These are phyloP conservation scores for Geosmithia morbida DNA, from an alignment of 2,329 filamentous ascomycete species.

Conservation along the genomic window DNA sequence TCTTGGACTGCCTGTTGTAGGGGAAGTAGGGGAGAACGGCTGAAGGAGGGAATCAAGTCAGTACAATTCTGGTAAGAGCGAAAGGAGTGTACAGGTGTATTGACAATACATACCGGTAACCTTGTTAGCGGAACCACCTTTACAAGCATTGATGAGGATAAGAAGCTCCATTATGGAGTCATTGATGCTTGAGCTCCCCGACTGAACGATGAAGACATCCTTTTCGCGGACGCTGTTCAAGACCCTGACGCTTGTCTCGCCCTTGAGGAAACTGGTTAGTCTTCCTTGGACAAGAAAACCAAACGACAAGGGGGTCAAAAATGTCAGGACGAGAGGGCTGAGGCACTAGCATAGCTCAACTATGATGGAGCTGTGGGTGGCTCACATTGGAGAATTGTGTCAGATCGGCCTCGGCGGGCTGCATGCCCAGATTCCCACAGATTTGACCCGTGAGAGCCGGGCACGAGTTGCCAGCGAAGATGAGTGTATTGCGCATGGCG, in stretches of 20 bases:
- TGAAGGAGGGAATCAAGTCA: conserved; percentile 16
- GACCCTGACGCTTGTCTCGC: conserved; percentile 57
- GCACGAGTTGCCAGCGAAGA: conserved; percentile 55
- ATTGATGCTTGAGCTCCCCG: conserved; percentile 89
- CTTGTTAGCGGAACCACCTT: conserved; percentile 91
- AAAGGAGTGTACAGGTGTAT: conserved; percentile 1
- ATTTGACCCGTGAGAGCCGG: conserved; percentile 49
- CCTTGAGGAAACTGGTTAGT: conserved; percentile 23
- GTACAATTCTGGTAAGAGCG: conserved; percentile 2
- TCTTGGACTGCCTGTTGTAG: conserved; percentile 98
- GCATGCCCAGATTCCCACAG: conserved; percentile 54
- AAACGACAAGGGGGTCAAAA: not conserved
- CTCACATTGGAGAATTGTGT: conserved; percentile 57
- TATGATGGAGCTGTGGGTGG: conserved; percentile 14
- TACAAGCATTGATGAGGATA: conserved; percentile 98
- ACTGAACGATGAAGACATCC: conserved; percentile 98
- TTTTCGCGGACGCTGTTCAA: conserved; percentile 79
- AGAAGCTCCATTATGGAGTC: conserved; percentile 98
- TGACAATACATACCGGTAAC: conserved; percentile 58
- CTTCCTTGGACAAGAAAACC: not conserved
- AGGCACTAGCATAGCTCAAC: conserved; percentile 1
- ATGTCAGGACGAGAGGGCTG: not conserved
- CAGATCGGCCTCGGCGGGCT: conserved; percentile 48
- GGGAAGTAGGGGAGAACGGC: conserved; percentile 90
- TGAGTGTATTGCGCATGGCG: conserved; percentile 50